phyloP scores from a whole-genome alignment of 495 filamentous ascomycete genomes.

The Penicillium antarcticum region DNA sequence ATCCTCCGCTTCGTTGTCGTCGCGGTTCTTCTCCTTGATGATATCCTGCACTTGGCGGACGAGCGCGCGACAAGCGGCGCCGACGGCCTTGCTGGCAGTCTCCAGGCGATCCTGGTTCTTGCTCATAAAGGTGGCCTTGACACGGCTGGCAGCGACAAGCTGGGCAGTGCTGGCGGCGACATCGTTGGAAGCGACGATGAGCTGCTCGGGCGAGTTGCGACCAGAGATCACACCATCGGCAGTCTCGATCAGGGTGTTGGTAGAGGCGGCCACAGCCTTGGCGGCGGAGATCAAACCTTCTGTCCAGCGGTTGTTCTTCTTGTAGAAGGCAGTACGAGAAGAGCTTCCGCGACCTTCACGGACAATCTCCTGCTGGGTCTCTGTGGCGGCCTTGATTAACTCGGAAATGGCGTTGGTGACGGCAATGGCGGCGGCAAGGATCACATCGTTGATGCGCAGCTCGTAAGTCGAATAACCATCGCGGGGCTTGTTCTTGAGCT shows the following conservation, averaged over 20 bases:
- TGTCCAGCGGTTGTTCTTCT: constrained; percentile 98
- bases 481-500: constrained; percentile 88
- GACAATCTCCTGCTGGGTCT: constrained; percentile 96
- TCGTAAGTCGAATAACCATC: constrained; percentile 97
- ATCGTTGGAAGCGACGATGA: constrained; percentile 96
- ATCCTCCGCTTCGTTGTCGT: constrained; percentile 74
- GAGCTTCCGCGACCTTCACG: constrained; percentile 85
- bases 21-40: constrained; percentile 78
- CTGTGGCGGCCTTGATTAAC: constrained; percentile 93
- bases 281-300: constrained; percentile 95
- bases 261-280: constrained; percentile 88
- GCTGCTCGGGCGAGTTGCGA: constrained; percentile 90
- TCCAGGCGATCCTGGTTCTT: constrained; percentile 92
- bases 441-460: constrained; percentile 88
- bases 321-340: constrained; percentile 95
- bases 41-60: constrained; percentile 93
- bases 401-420: constrained; percentile 96
- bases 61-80: constrained; percentile 77
- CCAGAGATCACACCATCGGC: constrained; percentile 91
- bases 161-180: constrained; percentile 95
- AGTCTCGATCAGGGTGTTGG: constrained; percentile 94
- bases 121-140: constrained; percentile 97
- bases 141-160: constrained; percentile 89
- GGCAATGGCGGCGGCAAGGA: constrained; percentile 89
- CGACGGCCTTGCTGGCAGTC: constrained; percentile 88